phyloP scores from a whole-genome alignment of 495 filamentous ascomycete species.

The Tuber aestivum region DNA sequence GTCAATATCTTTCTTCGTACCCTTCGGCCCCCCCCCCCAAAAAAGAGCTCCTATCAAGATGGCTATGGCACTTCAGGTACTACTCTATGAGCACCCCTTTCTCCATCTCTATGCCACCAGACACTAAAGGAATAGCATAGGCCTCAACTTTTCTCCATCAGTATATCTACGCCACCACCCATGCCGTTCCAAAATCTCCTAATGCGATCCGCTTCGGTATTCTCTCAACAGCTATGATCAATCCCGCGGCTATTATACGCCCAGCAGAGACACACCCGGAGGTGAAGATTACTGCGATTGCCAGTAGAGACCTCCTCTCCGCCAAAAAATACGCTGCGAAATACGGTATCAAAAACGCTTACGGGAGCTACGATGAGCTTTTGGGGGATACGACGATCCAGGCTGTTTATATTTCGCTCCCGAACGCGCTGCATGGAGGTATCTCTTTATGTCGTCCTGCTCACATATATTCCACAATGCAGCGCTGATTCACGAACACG shows the following conservation, averaged over 20 bases:
- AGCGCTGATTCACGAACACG: neutral
- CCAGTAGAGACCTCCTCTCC: conserved; percentile 52
- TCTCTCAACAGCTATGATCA: conserved; percentile 33
- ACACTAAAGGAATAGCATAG: too few species aligned
- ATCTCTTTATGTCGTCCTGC: neutral
- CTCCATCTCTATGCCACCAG: too few species aligned
- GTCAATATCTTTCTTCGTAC: too few species aligned
- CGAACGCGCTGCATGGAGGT: conserved; percentile 50
- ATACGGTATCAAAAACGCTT: conserved; percentile 53
- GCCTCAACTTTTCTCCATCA: too few species aligned
- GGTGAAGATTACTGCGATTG: conserved; percentile 55
- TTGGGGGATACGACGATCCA: conserved; percentile 53
- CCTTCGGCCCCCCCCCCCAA: too few species aligned
- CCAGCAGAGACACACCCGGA: conserved; percentile 57
- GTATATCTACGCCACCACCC: too few species aligned
- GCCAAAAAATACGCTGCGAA: conserved; percentile 55
- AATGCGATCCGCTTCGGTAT: neutral
- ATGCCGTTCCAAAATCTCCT: too few species aligned
- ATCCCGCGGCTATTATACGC: conserved; percentile 52
- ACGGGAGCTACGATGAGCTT: conserved; percentile 50
- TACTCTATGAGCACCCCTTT: too few species aligned
- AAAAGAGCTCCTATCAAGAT: too few species aligned
- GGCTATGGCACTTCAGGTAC: too few species aligned
- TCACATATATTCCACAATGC: neutral
- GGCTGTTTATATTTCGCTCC: conserved; percentile 51